Percentiles rank a stretch among this genome's conserved stretches.
Conservation (phyloP, 2,329 filamentous ascomycete species). For the Trichoderma semiorbis region DNA sequence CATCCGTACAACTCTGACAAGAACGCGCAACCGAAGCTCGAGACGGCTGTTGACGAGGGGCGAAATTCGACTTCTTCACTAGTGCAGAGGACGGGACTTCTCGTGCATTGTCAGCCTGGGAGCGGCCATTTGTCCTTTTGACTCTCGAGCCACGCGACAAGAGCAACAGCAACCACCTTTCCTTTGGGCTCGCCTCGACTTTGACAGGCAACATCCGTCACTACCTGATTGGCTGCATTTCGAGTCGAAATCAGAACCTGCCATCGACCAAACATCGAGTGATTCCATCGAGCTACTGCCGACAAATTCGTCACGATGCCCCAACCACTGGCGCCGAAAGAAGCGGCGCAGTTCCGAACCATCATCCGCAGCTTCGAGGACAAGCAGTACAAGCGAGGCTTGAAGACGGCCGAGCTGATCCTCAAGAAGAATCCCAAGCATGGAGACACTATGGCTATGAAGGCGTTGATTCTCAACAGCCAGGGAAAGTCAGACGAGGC, state of each 20-base stretch:
- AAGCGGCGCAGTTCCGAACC: conserved; percentile 89
- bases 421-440: conserved; percentile 92
- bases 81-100: neutral
- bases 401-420: conserved; percentile 96
- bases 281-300: neutral
- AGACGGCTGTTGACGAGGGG: conserved; percentile 6
- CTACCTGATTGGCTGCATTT: neutral
- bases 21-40: conserved; percentile 6
- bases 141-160: neutral
- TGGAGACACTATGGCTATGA: conserved; percentile 99
- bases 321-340: conserved; percentile 76
- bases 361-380: conserved; percentile 95
- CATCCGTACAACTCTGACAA: neutral
- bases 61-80: neutral
- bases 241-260: neutral
- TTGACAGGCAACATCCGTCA: neutral
- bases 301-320: conserved; percentile 51
- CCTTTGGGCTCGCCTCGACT: neutral
- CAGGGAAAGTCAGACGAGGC: conserved; percentile 92
- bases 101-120: neutral
- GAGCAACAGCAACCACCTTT: neutral
- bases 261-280: neutral
- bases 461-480: conserved; percentile 91
- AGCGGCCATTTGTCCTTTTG: neutral
- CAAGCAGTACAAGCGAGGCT: conserved; percentile 92